phyloP scores from a whole-genome alignment of 495 filamentous ascomycete genomes.

The Penicillium goetzii region DNA sequence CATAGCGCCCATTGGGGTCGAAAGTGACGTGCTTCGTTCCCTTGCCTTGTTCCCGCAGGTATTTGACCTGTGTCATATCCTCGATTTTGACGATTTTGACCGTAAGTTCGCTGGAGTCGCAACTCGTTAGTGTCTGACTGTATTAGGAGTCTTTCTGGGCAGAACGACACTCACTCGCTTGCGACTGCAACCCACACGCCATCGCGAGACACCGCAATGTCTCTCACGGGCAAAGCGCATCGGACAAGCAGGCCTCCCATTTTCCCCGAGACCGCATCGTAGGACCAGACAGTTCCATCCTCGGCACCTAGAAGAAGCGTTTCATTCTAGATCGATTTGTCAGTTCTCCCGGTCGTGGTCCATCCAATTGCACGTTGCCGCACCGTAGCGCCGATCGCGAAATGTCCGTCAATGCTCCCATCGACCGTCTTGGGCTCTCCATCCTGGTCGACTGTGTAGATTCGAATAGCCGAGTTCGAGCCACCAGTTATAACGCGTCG shows the following conservation, averaged over 20 bases:
- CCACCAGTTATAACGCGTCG: constrained; percentile 79
- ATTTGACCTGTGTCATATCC: constrained; percentile 73
- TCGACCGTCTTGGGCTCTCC: constrained; percentile 91
- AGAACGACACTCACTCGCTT: constrained; percentile 67
- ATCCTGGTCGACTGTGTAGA: constrained; percentile 87
- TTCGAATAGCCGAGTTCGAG: constrained; percentile 84
- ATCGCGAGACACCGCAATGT: constrained; percentile 82
- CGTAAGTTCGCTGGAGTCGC: constrained; percentile 66
- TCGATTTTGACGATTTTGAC: constrained; percentile 84
- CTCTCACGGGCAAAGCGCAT: constrained; percentile 79
- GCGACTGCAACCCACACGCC: constrained; percentile 90
- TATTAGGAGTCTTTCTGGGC: not conserved
- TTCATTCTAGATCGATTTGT: constrained; percentile 54
- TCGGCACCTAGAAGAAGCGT: constrained; percentile 88
- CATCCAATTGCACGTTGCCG: constrained; percentile 19
- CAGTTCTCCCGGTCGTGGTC: not conserved
- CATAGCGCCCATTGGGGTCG: constrained; percentile 74
- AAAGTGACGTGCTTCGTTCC: constrained; percentile 90
- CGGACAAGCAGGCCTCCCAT: constrained; percentile 82
- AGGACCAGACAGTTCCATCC: constrained; percentile 90
- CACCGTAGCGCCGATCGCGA: constrained; percentile 73
- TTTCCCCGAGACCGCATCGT: constrained; percentile 72
- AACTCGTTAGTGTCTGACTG: constrained; percentile 17
- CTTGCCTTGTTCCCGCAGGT: constrained; percentile 78
- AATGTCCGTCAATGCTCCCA: constrained; percentile 79